A percentile compares a stretch with the other conserved stretches of the same genome.
These are phyloP conservation scores for Fraxinus baroniana DNA, from an alignment of 305 asterid species.

Conservation along the genomic window DNA sequence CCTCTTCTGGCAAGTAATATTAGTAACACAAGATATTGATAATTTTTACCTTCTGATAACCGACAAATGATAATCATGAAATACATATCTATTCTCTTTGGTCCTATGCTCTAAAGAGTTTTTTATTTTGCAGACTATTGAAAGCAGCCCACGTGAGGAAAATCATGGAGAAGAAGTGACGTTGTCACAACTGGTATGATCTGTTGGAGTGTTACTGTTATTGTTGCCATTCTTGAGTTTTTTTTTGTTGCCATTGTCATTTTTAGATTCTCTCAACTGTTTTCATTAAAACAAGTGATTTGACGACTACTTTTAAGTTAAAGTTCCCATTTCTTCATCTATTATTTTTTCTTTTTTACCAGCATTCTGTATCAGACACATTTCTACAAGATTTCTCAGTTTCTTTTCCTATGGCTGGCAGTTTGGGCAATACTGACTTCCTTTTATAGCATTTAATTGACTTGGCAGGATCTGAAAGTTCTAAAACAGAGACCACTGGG, in stretches of 20 bases:
- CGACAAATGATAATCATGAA: neutral
- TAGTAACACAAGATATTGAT: slow-evolving; percentile 11
- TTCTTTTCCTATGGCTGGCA: slow-evolving; percentile 15
- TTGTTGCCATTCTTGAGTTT: neutral
- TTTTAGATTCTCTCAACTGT: slow-evolving; percentile 2
- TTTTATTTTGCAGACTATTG: slow-evolving; percentile 52
- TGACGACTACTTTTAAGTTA: slow-evolving; percentile 7
- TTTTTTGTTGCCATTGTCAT: neutral
- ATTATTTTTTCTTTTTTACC: neutral
- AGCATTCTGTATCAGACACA: neutral
- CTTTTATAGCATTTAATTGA: slow-evolving; percentile 80
- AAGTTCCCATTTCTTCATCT: slow-evolving; percentile 12
- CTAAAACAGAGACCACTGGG: slow-evolving; percentile 77
- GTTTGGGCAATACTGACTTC: slow-evolving; percentile 24
- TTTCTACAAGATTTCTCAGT: slow-evolving; percentile 5
- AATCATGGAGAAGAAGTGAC: slow-evolving; percentile 65
- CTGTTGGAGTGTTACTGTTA: slow-evolving; percentile 17
- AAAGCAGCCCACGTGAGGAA: slow-evolving; percentile 63
- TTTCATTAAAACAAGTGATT: slow-evolving; percentile 1
- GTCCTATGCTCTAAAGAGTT: slow-evolving; percentile 12
- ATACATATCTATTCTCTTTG: slow-evolving; percentile 9
- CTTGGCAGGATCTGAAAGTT: slow-evolving; percentile 94
- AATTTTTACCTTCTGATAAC: neutral
- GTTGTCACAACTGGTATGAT: slow-evolving; percentile 70
- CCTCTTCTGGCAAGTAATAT: slow-evolving; percentile 4